phyloP scores from a whole-genome alignment of 768 basidiomycete genomes.

The Tubosaeta sp. region DNA sequence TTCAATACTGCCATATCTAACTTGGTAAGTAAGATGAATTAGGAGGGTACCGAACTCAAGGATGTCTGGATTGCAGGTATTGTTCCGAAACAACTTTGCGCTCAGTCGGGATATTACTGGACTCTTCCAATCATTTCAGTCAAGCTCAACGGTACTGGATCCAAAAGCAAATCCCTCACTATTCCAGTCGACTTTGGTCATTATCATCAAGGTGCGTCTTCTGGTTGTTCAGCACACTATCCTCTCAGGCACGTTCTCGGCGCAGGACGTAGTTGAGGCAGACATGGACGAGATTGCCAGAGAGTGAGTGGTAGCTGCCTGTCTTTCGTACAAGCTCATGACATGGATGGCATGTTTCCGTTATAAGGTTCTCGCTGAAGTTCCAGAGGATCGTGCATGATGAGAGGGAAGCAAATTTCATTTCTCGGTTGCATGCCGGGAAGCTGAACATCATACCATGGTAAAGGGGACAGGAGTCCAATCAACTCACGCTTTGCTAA shows the following conservation, averaged over 20 bases:
- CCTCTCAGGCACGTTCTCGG: background rate
- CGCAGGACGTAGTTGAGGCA: conserved; percentile 58
- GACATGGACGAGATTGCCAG: conserved; percentile 54
- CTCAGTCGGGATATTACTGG: too few species aligned
- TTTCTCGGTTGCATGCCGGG: conserved; percentile 54
- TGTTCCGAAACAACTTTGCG: conserved; percentile 31
- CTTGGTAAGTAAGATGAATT: conserved; percentile 42
- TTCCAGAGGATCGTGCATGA: conserved; percentile 57
- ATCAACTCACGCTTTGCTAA: background rate
- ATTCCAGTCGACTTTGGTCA: conserved; percentile 23
- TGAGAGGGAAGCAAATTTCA: conserved; percentile 60
- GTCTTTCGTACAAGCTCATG: background rate
- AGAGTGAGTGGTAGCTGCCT: conserved; percentile 38
- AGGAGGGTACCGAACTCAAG: background rate
- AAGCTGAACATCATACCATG: conserved; percentile 56
- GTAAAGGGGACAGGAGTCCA: conserved; percentile 15
- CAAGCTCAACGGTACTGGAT: too few species aligned
- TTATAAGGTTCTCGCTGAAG: conserved; percentile 50
- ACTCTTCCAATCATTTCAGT: too few species aligned
- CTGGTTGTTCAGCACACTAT: background rate
- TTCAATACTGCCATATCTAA: too few species aligned
- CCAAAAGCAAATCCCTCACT: too few species aligned
- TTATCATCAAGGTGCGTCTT: conserved; percentile 54
- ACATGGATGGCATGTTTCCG: conserved; percentile 13
- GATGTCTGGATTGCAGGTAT: conserved; percentile 35